Evolutionary conservation across 108 stramenopile genomes (phyloP), one percentile per base, ranked within the genome.

Genomic region (Pseudonitzschia multistriata): DNA sequence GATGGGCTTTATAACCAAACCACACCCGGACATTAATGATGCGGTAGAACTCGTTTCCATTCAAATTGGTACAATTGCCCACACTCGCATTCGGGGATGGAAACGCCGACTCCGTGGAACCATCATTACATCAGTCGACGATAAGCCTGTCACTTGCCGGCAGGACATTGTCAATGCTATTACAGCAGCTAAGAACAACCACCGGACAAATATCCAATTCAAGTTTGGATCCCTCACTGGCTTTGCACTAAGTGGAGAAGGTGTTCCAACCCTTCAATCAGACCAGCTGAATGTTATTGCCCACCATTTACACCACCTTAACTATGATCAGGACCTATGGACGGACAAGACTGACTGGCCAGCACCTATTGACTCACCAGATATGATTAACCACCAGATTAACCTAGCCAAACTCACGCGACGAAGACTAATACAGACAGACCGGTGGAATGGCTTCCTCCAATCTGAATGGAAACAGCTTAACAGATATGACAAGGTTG

Each of bases 221-320:
- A n/a, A 5, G 19, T 68, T 68, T 30, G 49, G 48, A 11, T 17
- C 21, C 52, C 52, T 49, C 8, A 22, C 21, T 10, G 25, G 67
- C 24, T 28, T 37, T 24, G 15, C 67, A 3, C 30, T 34, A 28
- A 68, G 27, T 53, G 49, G 67, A 36, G 67, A 68, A 31, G 67
- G 67, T 3, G 17, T 68, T 3, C 49, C 67, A 6, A 52, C 28
- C 0, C 21, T 53, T 0, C 34, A 31, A 30, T 29, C 35, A 5
- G 67, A 68, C 33, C 67, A 68, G 33, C 25, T 68, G 15, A 68
- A 68, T 37, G 50, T 68, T 8, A 68, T 53, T 17, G 35, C 67
- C 3, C 50, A 68, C 19, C 67, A 68, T 28, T 28, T 61, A 10
- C 25, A 36, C 11, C 11, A 21, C 0, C 22, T 61, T 19, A 33